These are phyloP conservation scores for Blastobotrys serpentis DNA, from an alignment of 1,139 yeast species.

Conservation along the genomic window DNA sequence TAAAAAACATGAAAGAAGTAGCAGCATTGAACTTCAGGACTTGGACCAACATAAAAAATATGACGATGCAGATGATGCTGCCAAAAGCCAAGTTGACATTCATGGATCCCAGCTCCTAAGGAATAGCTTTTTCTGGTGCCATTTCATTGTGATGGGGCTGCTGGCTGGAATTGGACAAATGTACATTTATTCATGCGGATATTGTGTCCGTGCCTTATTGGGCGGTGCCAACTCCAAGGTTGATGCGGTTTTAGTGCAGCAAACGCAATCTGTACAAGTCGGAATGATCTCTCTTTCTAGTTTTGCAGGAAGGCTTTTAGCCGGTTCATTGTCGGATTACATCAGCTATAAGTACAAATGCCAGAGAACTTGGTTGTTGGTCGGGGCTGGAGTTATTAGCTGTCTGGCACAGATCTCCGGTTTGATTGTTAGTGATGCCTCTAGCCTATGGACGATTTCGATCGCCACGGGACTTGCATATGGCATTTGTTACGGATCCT, in stretches of 20 bases:
- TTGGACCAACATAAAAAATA: conserved; percentile 10
- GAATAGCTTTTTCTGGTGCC: conserved; percentile 39
- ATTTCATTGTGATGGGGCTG: conserved; percentile 52
- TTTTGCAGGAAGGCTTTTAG: conserved; percentile 62
- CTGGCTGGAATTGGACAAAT: conserved; percentile 76
- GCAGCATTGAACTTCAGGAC: conserved; percentile 10
- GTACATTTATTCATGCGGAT: conserved; percentile 75
- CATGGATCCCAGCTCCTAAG: conserved; percentile 32
- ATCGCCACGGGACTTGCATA: conserved; percentile 69
- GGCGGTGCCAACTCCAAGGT: conserved; percentile 17
- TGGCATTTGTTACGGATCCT: conserved; percentile 77
- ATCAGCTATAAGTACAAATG: conserved; percentile 50
- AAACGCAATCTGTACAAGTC: conserved; percentile 70
- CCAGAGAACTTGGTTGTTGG: conserved; percentile 69
- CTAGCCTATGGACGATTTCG: conserved; percentile 53
- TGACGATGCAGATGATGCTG: conserved; percentile 10
- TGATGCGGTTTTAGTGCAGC: conserved; percentile 27
- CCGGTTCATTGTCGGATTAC: conserved; percentile 68
- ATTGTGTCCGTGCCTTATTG: conserved; percentile 56
- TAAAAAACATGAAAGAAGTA: conserved; percentile 16
- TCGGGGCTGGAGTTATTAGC: conserved; percentile 45
- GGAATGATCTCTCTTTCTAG: conserved; percentile 66
- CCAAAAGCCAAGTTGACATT: conserved; percentile 21
- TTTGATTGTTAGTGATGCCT: conserved; percentile 36
- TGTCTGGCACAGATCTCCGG: conserved; percentile 41